Conservation (phyloP, 2,329 filamentous ascomycete species). For the Arthrobotrys pseudoclavata region DNA sequence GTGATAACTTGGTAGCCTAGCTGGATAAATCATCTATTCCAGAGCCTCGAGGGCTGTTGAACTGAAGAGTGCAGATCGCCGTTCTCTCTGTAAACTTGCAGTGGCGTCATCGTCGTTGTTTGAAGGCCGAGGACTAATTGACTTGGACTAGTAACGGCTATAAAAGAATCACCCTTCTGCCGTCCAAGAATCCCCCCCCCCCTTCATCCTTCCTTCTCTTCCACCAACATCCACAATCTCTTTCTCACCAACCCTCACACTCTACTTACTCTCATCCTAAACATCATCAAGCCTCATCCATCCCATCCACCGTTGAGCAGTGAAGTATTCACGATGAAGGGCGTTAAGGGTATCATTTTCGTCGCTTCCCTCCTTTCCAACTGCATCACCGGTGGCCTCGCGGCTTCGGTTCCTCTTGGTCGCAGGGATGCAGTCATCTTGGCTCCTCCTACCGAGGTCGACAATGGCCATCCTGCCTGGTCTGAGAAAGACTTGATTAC, state of each 20-base stretch:
- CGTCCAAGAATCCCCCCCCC: background rate
- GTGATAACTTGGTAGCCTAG: background rate
- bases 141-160: background rate
- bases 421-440: slow-evolving; percentile 20
- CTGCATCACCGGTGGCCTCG: slow-evolving; percentile 26
- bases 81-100: background rate
- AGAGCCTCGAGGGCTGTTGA: background rate
- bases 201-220: background rate
- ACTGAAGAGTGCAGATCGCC: background rate
- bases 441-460: slow-evolving; percentile 23
- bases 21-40: background rate
- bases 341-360: slow-evolving; percentile 27
- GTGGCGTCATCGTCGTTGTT: background rate
- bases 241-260: slow-evolving; percentile 3
- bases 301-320: background rate
- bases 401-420: slow-evolving; percentile 18
- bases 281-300: background rate
- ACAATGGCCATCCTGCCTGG: slow-evolving; percentile 37
- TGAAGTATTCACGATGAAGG: slow-evolving; percentile 51
- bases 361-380: slow-evolving; percentile 29
- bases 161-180: background rate
- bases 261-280: background rate
- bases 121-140: background rate
- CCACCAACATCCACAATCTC: background rate
- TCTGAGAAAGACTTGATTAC: slow-evolving; percentile 19